A percentile compares a stretch with the other conserved stretches of the same genome.
phyloP scores from a whole-genome alignment of 768 basidiomycete species.

The Boletus reticuloceps region DNA sequence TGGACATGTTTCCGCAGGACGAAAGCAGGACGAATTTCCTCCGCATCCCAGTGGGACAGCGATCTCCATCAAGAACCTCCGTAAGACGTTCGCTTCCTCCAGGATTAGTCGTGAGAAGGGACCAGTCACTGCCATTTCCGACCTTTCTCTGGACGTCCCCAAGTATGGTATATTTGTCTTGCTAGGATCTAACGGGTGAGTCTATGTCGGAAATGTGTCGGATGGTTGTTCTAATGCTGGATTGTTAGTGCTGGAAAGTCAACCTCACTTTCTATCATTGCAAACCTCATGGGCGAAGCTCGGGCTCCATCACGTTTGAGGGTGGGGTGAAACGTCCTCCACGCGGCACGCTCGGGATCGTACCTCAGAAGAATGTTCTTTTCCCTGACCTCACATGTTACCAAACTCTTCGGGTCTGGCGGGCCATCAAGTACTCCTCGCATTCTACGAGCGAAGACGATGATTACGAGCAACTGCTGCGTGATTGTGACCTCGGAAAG shows the following conservation, averaged over 20 bases:
- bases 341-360: slow-evolving; percentile 69
- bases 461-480: slow-evolving; percentile 61
- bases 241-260: slow-evolving; percentile 69
- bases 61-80: slow-evolving; percentile 59
- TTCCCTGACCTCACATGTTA: slow-evolving; percentile 73
- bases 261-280: slow-evolving; percentile 65
- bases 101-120: slow-evolving; percentile 45
- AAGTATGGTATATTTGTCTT: slow-evolving; percentile 75
- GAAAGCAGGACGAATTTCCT: slow-evolving; percentile 16
- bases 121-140: slow-evolving; percentile 57
- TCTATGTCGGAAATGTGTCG: neutral
- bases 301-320: slow-evolving; percentile 55
- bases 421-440: slow-evolving; percentile 63
- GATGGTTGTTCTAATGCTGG: neutral
- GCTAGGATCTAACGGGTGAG: slow-evolving; percentile 67
- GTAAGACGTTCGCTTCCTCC: slow-evolving; percentile 55
- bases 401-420: slow-evolving; percentile 73
- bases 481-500: slow-evolving; percentile 69
- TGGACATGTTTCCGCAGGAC: slow-evolving; percentile 22
- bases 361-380: slow-evolving; percentile 81
- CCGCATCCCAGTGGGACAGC: slow-evolving; percentile 42
- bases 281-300: slow-evolving; percentile 57
- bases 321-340: slow-evolving; percentile 53
- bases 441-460: slow-evolving; percentile 41
- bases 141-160: slow-evolving; percentile 68